These are phyloP conservation scores for Tubosaeta brunneosetosa DNA, from an alignment of 768 basidiomycete genomes.

Conservation along the genomic window DNA sequence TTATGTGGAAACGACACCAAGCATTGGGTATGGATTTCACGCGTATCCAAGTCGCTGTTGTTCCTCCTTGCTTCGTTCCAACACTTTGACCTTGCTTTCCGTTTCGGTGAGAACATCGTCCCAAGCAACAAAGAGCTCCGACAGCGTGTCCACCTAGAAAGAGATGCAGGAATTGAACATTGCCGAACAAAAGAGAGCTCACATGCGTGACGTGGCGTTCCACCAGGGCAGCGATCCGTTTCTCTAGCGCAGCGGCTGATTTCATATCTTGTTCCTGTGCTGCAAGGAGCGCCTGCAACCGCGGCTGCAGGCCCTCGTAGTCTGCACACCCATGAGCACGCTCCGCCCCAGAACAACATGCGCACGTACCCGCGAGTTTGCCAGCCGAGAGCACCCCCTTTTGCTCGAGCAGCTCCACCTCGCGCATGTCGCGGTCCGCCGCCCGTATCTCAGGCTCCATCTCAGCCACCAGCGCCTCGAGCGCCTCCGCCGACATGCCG, in stretches of 20 bases:
- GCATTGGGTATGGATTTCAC: slow-evolving; percentile 12
- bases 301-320: slow-evolving; percentile 61
- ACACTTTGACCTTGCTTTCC: slow-evolving; percentile 50
- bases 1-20: slow-evolving; percentile 2
- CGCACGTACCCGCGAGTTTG: slow-evolving; percentile 52
- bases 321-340: slow-evolving; percentile 34
- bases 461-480: slow-evolving; percentile 67
- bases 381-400: slow-evolving; percentile 72
- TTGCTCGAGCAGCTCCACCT: slow-evolving; percentile 65
- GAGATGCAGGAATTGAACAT: neutral
- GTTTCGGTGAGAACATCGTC: slow-evolving; percentile 69
- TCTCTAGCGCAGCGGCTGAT: slow-evolving; percentile 58
- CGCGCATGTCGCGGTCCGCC: slow-evolving; percentile 77
- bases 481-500: slow-evolving; percentile 60
- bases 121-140: slow-evolving; percentile 83
- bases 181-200: slow-evolving; percentile 17
- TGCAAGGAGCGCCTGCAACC: slow-evolving; percentile 54
- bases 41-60: slow-evolving; percentile 59
- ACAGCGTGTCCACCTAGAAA: slow-evolving; percentile 68
- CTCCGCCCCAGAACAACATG: neutral
- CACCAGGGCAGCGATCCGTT: slow-evolving; percentile 58
- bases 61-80: slow-evolving; percentile 62
- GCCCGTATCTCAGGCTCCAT: slow-evolving; percentile 83
- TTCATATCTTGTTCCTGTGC: slow-evolving; percentile 57
- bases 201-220: slow-evolving; percentile 71